Conservation (phyloP, 2,329 filamentous ascomycete genomes). For the Neoarthrinium moseri region DNA sequence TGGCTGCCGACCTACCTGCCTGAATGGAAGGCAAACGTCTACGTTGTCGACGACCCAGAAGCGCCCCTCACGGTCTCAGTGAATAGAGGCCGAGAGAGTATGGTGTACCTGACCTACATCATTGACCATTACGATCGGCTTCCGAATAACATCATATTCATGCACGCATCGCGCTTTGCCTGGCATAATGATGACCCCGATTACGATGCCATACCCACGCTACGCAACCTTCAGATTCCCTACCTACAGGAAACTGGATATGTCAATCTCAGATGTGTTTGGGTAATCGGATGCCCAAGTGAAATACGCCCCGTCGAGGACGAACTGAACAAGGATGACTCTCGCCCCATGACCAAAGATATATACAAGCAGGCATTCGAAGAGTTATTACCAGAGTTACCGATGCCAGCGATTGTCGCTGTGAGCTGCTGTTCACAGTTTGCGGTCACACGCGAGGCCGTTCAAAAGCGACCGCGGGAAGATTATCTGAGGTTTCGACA, state of each 20-base stretch:
- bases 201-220: constrained; percentile 51
- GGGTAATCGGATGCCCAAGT: constrained; percentile 53
- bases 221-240: constrained; percentile 46
- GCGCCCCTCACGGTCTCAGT: constrained; percentile 45
- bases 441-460: constrained; percentile 53
- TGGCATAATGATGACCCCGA: constrained; percentile 56
- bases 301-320: constrained; percentile 42
- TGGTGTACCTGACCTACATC: constrained; percentile 53
- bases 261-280: constrained; percentile 60
- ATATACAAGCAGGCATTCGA: constrained; percentile 41
- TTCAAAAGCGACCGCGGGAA: constrained; percentile 44
- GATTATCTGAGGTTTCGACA: constrained; percentile 57
- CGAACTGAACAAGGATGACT: constrained; percentile 34
- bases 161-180: constrained; percentile 46
- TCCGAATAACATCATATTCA: constrained; percentile 43
- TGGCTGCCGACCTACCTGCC: constrained; percentile 37
- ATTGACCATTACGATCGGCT: constrained; percentile 48
- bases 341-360: constrained; percentile 34
- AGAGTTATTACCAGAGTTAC: constrained; percentile 37
- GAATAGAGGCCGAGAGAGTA: constrained; percentile 53
- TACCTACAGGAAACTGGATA: constrained; percentile 55
- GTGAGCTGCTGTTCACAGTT: constrained; percentile 67
- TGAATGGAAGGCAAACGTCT: constrained; percentile 52
- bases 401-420: constrained; percentile 49
- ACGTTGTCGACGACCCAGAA: constrained; percentile 49